Base-by-base conservation (phyloP, 768 basidiomycete species). In the Termitomyces sp. region DNA sequence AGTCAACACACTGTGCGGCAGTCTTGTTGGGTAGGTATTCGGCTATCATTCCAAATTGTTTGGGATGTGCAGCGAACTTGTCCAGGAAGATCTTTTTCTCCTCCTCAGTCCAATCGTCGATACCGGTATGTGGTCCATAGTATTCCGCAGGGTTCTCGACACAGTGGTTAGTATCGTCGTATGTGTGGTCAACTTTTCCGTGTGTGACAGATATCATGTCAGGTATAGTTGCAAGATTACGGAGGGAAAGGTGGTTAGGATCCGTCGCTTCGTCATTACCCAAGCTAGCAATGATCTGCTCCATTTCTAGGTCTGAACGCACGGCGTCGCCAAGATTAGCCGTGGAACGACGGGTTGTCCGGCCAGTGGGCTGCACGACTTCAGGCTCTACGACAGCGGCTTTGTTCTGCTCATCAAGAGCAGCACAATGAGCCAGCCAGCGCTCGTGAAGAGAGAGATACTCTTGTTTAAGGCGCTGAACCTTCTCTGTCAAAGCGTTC, bases 31-130 rank as follows among this genome's bases (percentile, higher is more conserved):
- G 83, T 12, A 98, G 72, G 61, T 76, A 81, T 23, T 84, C 80
- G 0, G 95, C 86, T 57, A 98, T 94, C 65, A 87, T 79, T n/a
- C 94, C 95, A 64, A 98, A 98, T 68, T 98, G 95, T 67, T 98
- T 98, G 5, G 95, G 94, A 65, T 85, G 79, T 9, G 82, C 81
- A 7, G 91, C 89, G 66, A 88, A 98, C 67, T 88, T 85, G 67
- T 89, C 85, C 54, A 89, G 69, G 68, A 93, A 95, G 9, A 81
- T 79, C 56, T 79, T 74, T 65, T 88, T 87, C 72, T 98, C 95
- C 47, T 86, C 82, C 17, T 88, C 81, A 0, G 91, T 92, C 95
- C 95, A 98, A 62, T 89, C 86, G 42, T 89, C 80, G 57, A 87
- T 84, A n/a, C 85, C 84, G 3, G 83, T 88, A 34, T 78, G 75